Evolutionary conservation across 805 yeast genomes (phyloP), one percentile per base, ranked within the genome.

Genomic region (Metschnikowia rubicola): DNA sequence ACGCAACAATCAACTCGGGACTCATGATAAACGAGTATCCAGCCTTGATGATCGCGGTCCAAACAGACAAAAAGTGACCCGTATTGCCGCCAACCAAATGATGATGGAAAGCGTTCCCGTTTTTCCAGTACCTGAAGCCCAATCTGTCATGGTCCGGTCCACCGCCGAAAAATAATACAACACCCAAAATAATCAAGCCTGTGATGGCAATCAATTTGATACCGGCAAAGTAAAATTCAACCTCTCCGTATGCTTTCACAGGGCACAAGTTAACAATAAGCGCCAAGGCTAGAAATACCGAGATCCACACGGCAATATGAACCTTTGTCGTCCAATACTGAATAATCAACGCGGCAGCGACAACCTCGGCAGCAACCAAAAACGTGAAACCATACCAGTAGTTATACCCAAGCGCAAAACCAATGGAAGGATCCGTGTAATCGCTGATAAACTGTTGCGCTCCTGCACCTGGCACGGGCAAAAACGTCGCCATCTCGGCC

Each of bases 1-100:
- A 72, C 42, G 77, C 63, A 8, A 77, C 75, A 44, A 62, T 57
- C 56, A 83, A 70, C 66, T 83, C 88, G 13, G 87, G 87, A 35
- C 59, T 54, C 48, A 55, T 57, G 41, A 61, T 57, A 43, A 61
- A 62, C 13, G 66, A 55, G 52, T 58, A 62, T 4, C 62, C 64
- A n/a, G 65, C 61, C 46, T 53, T 59, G 48, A 62, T 57, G 15
- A 62, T 51, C 13, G 63, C 61, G 6, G 63, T 57, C 64, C 65
- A 62, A 10, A 53, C 53, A 10, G 55, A 37, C 37, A 62, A 53
- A 35, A 52, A 61, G 10, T 57, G 49, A 12, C 63, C 64, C 11
- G 60, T 59, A 39, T 50, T n/a, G 6, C 64, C 66, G 8, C 57
- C 60, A 2, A 70, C 65, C 43, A 78, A 56, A 55, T 80, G 79